These are phyloP conservation scores for Hymenoscyphus infarciens DNA, from an alignment of 2,329 filamentous ascomycete species.

Conservation along the genomic window DNA sequence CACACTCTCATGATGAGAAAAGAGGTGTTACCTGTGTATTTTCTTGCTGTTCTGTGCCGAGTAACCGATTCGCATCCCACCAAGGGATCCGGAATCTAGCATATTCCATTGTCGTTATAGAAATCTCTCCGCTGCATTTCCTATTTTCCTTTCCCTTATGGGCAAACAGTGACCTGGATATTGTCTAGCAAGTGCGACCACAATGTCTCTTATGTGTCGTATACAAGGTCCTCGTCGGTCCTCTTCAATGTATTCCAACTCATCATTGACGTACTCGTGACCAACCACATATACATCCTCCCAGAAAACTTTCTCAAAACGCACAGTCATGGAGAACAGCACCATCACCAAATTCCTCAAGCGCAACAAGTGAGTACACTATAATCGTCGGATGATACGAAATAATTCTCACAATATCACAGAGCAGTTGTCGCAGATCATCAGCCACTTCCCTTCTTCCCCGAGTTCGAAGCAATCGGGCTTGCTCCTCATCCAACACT, in stretches of 20 bases:
- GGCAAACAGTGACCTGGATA: neutral
- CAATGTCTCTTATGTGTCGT: neutral
- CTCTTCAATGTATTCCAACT: neutral
- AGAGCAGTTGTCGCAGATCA: slow-evolving; percentile 12
- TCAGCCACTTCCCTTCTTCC: slow-evolving; percentile 13
- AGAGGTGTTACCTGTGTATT: neutral
- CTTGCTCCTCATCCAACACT: neutral
- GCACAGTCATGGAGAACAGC: neutral
- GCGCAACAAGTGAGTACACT: neutral
- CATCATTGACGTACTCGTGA: neutral
- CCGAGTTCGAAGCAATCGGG: slow-evolving; percentile 9
- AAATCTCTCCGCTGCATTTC: neutral
- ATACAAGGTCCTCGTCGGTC: neutral
- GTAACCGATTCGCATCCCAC: neutral
- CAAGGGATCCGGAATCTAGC: neutral
- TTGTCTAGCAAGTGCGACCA: neutral
- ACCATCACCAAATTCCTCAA: neutral
- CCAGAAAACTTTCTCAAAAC: neutral
- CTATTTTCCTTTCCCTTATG: neutral
- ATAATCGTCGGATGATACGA: neutral
- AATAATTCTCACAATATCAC: neutral
- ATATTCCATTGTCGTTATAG: neutral
- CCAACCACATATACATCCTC: neutral
- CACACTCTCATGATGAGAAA: neutral
- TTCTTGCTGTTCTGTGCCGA: neutral